phyloP scores from a whole-genome alignment of 1,284 basidiomycete genomes.

The Albatrellus sp. region DNA sequence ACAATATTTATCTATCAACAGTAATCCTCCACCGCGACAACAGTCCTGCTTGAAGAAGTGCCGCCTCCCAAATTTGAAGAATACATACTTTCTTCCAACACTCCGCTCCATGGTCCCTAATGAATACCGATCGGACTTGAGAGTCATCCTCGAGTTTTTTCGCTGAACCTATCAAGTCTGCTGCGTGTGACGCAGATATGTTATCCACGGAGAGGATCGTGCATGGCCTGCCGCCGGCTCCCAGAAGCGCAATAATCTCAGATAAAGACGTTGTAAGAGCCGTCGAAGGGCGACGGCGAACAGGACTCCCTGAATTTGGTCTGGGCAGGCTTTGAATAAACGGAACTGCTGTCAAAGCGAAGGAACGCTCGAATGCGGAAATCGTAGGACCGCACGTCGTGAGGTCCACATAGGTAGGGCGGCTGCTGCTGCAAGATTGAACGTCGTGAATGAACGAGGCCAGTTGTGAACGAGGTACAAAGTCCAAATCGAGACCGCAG shows the following conservation, averaged over 20 bases:
- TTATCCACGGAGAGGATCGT: conserved; percentile 1
- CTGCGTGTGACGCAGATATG: neutral
- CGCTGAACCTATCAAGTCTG: neutral
- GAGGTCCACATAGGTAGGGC: neutral
- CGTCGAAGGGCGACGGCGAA: neutral
- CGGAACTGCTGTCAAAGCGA: neutral
- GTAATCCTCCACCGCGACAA: conserved; percentile 5
- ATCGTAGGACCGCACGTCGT: neutral
- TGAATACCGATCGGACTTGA: neutral
- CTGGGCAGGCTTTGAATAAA: neutral
- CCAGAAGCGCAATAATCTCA: neutral
- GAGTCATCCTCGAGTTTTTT: neutral
- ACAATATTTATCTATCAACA: neutral
- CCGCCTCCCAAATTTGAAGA: conserved; percentile 5
- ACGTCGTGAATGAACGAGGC: neutral
- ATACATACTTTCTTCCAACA: conserved; percentile 3
- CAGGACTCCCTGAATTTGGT: no score
- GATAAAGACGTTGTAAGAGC: conserved; percentile 1
- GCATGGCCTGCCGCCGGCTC: neutral
- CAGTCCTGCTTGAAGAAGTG: conserved; percentile 4
- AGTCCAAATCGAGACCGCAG: neutral
- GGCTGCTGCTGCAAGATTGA: neutral
- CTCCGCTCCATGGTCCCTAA: neutral
- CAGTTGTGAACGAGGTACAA: neutral
- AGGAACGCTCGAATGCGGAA: neutral